Percentiles rank a stretch among this genome's conserved stretches.
phyloP scores from a whole-genome alignment of 257 asterid genomes.

The Solanum boliviense region DNA sequence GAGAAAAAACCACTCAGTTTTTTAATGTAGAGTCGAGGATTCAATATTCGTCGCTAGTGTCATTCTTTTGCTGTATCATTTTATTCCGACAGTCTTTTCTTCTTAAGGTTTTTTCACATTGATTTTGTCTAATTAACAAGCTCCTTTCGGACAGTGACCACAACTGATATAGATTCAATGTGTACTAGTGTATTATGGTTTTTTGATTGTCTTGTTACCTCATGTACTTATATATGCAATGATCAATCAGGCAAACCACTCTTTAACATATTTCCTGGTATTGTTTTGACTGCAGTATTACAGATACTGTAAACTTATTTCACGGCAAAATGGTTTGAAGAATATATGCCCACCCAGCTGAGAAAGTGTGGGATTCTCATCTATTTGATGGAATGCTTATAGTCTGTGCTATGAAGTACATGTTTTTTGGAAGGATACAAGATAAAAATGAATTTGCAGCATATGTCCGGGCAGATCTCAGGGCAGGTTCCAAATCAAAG shows the following conservation, averaged over 20 bases:
- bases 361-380: neutral
- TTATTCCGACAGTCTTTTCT: neutral
- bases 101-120: neutral
- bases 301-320: neutral
- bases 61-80: neutral
- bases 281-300: neutral
- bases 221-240: neutral
- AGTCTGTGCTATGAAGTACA: neutral
- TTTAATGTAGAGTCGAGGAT: neutral
- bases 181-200: neutral
- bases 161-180: neutral
- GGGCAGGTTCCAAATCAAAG: conserved; percentile 60
- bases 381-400: neutral
- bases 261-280: neutral
- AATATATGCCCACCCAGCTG: neutral
- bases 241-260: neutral
- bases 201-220: neutral
- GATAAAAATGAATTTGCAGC: conserved; percentile 56
- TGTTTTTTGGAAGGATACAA: neutral
- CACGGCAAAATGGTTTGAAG: neutral
- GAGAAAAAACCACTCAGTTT: neutral
- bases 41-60: neutral
- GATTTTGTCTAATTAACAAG: neutral
- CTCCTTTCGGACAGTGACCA: neutral
- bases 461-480: conserved; percentile 52